phyloP scores from a whole-genome alignment of 2,329 filamentous ascomycete genomes.

The Ilyonectria destructans region DNA sequence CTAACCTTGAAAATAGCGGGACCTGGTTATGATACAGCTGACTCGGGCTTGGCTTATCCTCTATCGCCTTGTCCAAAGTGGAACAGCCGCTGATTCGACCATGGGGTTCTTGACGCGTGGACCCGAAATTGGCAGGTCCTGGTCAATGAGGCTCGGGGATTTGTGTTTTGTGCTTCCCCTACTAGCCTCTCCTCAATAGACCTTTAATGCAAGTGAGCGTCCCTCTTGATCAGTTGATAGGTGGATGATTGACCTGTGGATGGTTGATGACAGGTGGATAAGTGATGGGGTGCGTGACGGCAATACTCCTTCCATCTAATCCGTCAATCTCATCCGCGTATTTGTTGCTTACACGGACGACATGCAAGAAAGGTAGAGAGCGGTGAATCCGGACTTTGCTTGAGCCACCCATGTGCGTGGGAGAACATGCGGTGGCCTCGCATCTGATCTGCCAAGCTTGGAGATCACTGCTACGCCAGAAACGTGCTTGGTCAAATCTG shows the following conservation, averaged over 20 bases:
- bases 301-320: background rate
- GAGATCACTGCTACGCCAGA: background rate
- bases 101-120: background rate
- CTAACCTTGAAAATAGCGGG: too few species aligned
- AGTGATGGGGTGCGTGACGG: background rate
- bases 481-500: background rate
- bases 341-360: background rate
- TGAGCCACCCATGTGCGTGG: too few species aligned
- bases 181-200: background rate
- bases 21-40: too few species aligned
- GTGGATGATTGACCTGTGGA: background rate
- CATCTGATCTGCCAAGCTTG: background rate
- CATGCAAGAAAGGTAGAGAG: background rate
- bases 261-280: background rate
- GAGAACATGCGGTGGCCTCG: too few species aligned
- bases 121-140: background rate
- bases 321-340: background rate
- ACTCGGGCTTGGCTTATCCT: background rate
- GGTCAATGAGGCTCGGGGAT: slow-evolving; percentile 1
- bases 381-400: background rate
- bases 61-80: background rate
- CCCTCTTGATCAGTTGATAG: background rate
- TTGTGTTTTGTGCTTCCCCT: background rate
- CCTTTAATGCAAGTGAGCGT: background rate
- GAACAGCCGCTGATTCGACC: too few species aligned